These are phyloP conservation scores for Strigomonas culicis DNA, from an alignment of 208 protist species.

Conservation along the genomic window DNA sequence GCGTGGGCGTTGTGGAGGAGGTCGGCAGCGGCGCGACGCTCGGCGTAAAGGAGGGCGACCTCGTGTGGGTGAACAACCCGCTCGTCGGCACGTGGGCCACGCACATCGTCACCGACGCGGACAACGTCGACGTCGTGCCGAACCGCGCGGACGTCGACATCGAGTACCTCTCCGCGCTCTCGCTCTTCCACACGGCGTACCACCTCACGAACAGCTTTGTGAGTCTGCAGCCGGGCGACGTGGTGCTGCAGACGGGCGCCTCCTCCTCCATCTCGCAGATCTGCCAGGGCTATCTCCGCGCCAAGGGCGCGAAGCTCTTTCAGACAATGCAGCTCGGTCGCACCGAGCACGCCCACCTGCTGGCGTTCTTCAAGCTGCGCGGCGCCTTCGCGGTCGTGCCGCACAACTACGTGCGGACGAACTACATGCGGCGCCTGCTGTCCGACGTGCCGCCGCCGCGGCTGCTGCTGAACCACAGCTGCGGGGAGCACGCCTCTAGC, in stretches of 20 bases:
- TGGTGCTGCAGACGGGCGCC: constrained; percentile 84
- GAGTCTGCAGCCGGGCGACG: constrained; percentile 86
- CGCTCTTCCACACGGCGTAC: constrained; percentile 96
- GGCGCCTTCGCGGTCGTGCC: constrained; percentile 84
- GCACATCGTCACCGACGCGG: constrained; percentile 81
- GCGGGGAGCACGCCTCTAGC: constrained; percentile 88
- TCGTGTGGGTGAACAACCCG: constrained; percentile 92
- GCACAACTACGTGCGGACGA: constrained; percentile 82
- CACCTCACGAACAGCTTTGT: constrained; percentile 95
- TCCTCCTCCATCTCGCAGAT: constrained; percentile 85
- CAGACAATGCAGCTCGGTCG: constrained; percentile 89
- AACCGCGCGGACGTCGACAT: constrained; percentile 89
- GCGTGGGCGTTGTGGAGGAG: constrained; percentile 94
- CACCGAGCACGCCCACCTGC: constrained; percentile 81
- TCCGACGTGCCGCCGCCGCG: constrained; percentile 92
- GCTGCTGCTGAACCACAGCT: constrained; percentile 94
- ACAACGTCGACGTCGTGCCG: constrained; percentile 86
- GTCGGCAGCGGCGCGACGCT: constrained; percentile 76
- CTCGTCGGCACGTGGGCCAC: constrained; percentile 89
- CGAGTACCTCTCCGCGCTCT: constrained; percentile 92
- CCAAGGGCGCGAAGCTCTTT: constrained; percentile 85
- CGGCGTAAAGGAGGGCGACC: constrained; percentile 83
- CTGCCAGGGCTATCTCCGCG: constrained; percentile 83
- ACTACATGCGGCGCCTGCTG: constrained; percentile 90
- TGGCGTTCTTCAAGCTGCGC: constrained; percentile 81